Evolutionary conservation across 2,329 filamentous ascomycete genomes (phyloP).

Genomic region (Sphaerulina populicola): DNA sequence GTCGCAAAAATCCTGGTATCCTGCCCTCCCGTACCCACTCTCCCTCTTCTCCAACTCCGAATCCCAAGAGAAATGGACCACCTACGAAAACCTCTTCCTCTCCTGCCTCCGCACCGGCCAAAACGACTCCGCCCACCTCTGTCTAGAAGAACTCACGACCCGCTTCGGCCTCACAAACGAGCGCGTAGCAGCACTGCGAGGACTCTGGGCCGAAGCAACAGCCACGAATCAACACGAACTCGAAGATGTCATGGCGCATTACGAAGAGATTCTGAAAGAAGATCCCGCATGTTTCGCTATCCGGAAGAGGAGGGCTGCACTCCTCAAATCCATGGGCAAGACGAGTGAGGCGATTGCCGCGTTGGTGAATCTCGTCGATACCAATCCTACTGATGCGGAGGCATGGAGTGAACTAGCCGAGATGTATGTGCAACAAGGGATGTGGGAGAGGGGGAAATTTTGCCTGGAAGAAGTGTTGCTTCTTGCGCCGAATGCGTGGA

Average conservation of each 20-base stretch:
- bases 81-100: conserved; percentile 78
- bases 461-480: conserved; percentile 85
- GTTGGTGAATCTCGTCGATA: conserved; percentile 67
- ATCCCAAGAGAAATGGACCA: conserved; percentile 70
- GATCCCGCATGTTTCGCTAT: conserved; percentile 77
- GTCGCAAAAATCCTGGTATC: conserved; percentile 30
- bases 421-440: conserved; percentile 69
- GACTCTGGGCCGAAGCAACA: conserved; percentile 75
- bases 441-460: conserved; percentile 76
- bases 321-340: conserved; percentile 66
- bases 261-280: conserved; percentile 64
- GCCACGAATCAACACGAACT: conserved; percentile 59
- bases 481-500: conserved; percentile 87
- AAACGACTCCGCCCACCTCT: conserved; percentile 64
- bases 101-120: conserved; percentile 79
- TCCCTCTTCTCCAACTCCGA: conserved; percentile 51
- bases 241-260: conserved; percentile 63
- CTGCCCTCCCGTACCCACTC: conserved; percentile 42
- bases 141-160: conserved; percentile 63
- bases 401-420: conserved; percentile 88
- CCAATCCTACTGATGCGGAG: conserved; percentile 82
- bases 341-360: conserved; percentile 64
- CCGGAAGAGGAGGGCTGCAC: conserved; percentile 71
- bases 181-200: conserved; percentile 72
- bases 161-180: conserved; percentile 82